Evolutionary conservation across 768 basidiomycete genomes (phyloP), one percentile per base, ranked within the genome.

Genomic region (Lactarius trivialis): DNA sequence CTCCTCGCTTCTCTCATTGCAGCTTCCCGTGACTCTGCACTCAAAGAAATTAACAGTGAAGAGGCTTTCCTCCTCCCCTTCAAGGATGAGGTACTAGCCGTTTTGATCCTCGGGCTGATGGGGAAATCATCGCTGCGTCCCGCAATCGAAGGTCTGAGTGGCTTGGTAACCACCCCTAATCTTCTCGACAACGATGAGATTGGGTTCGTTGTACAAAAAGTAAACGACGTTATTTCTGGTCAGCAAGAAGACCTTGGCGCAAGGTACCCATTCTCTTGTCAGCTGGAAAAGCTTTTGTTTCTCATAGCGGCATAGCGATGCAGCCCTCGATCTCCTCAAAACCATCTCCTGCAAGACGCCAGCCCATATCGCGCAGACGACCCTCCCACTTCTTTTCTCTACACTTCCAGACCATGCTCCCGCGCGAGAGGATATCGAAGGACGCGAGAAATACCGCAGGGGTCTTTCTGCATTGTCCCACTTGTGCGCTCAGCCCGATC

Each of bases 311-410:
- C 39, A n/a, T 68, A 92, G 90, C 60, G 79, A 81, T 51, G 79
- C 79, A 15, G 76, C 82, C 19, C 74, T 93, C 26, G 79, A 82
- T 45, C 74, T 92, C 5, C 75, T 94, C n/a, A 78, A 80, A 2
- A 78, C 76, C 1, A 81, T 93, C 37, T 81, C 91, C 4, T 66
- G 75, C 21, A 72, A 73, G n/a, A 72, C 85, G 2, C 82, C 93
- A 12, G 77, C 76, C 19, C 83, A 87, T 63, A 78, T 98, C 36
- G 81, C 84, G 55, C 79, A 84, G 33, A 83, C 85, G 60, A 92
- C 88, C 0, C 82, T 98, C 4, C 94, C 95, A 0, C 74, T 88
- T 1, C 80, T 98, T 11, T 91, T 97, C 71, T 76, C 76, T 33
- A 75, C 82, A 9, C 80, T 98, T 1, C 92, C 96, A 1, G 86